phyloP scores from a whole-genome alignment of 116 monocot species.

The Cymodocea nodosa region DNA sequence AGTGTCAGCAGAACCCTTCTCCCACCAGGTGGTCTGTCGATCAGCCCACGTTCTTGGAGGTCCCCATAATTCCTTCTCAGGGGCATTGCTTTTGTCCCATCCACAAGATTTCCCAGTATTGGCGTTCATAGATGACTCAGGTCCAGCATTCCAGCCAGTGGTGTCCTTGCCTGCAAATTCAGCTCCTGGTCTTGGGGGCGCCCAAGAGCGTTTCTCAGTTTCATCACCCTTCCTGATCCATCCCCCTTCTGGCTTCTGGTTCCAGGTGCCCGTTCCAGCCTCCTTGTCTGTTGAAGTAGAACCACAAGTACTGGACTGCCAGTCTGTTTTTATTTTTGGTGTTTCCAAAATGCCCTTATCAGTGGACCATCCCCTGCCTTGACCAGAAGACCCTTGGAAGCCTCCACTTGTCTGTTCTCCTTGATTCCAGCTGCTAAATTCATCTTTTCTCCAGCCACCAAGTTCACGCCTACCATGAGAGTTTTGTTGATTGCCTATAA shows the following conservation, averaged over 20 bases:
- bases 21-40: neutral
- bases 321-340: slow-evolving; percentile 1
- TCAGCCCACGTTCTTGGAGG: neutral
- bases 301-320: neutral
- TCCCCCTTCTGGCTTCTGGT: neutral
- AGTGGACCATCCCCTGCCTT: slow-evolving; percentile 5
- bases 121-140: too few species aligned
- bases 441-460: slow-evolving; percentile 3
- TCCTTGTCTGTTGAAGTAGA: slow-evolving; percentile 1
- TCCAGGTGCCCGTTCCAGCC: neutral
- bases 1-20: neutral
- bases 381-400: slow-evolving; percentile 1
- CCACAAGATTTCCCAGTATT: neutral
- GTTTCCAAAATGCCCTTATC: slow-evolving; percentile 6
- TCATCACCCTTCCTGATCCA: neutral
- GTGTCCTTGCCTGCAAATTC: neutral
- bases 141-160: too few species aligned
- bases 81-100: neutral
- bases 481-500: neutral
- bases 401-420: slow-evolving; percentile 2
- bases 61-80: slow-evolving; percentile 1
- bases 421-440: neutral
- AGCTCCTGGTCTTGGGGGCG: neutral
- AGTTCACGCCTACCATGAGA: neutral
- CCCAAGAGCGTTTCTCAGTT: neutral